phyloP scores from a whole-genome alignment of 148 eudicot genomes.

The Bassia scoparia region DNA sequence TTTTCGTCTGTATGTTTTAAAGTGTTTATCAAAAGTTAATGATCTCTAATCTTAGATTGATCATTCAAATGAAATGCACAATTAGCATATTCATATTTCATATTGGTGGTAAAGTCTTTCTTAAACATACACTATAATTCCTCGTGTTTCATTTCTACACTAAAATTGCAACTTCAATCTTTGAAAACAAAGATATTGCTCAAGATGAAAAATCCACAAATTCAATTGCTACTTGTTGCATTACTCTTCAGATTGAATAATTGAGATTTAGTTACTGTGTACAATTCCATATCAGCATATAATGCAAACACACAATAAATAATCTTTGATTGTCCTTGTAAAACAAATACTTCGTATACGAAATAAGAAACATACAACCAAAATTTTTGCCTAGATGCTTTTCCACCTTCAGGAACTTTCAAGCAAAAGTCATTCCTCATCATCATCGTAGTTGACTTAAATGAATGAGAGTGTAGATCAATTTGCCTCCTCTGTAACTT shows the following conservation, averaged over 20 bases:
- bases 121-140: too few species aligned
- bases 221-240: not conserved
- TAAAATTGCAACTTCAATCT: too few species aligned
- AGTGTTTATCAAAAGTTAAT: too few species aligned
- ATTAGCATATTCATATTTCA: too few species aligned
- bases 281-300: not conserved
- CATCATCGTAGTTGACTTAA: slow-evolving; percentile 71
- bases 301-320: not conserved
- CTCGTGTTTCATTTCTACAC: too few species aligned
- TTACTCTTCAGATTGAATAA: not conserved
- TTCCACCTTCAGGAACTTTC: not conserved
- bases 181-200: too few species aligned
- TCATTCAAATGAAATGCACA: too few species aligned
- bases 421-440: slow-evolving; percentile 38
- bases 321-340: not conserved
- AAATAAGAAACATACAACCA: slow-evolving; percentile 9
- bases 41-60: too few species aligned
- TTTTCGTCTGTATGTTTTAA: too few species aligned
- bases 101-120: too few species aligned
- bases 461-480: slow-evolving; percentile 71
- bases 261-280: not conserved
- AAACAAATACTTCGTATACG: not conserved
- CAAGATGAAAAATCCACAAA: too few species aligned
- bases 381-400: slow-evolving; percentile 14
- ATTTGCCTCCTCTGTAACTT: slow-evolving; percentile 90